phyloP scores from a whole-genome alignment of 768 basidiomycete genomes.

The Favolaschia claudopus region DNA sequence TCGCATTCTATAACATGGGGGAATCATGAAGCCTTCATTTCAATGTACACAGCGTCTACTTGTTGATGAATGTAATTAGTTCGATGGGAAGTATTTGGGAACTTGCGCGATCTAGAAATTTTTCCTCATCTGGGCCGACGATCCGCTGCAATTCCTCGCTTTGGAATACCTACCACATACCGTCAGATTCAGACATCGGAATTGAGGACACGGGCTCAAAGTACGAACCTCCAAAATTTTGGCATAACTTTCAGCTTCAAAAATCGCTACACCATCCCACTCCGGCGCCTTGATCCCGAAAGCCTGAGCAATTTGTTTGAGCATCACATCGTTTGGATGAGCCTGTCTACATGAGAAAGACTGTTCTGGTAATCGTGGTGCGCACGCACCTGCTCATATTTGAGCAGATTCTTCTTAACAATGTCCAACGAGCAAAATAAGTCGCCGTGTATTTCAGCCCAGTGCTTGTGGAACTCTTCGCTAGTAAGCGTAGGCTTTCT shows the following conservation, averaged over 20 bases:
- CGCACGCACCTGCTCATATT: slow-evolving; percentile 44
- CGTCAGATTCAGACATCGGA: not conserved
- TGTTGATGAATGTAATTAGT: not conserved
- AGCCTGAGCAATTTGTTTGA: not conserved
- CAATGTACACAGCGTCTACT: no score
- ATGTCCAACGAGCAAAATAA: slow-evolving; percentile 39
- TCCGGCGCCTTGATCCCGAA: not conserved
- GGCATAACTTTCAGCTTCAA: slow-evolving; percentile 11
- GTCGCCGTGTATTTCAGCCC: slow-evolving; percentile 37
- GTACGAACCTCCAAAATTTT: slow-evolving; percentile 13
- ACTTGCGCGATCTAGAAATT: not conserved
- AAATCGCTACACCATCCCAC: slow-evolving; percentile 14
- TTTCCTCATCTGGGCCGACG: not conserved
- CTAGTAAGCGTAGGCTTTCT: slow-evolving; percentile 33
- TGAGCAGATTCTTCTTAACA: slow-evolving; percentile 41
- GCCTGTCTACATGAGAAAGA: not conserved
- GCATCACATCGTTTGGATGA: not conserved
- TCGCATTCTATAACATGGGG: no score
- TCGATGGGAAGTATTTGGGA: slow-evolving; percentile 4
- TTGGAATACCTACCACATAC: slow-evolving; percentile 1
- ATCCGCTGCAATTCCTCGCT: not conserved
- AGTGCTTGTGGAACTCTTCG: slow-evolving; percentile 41
- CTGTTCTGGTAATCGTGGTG: no score
- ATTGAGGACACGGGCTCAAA: no score
- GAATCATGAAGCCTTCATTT: no score